These are phyloP conservation scores for Xylaria flabelliformis DNA, from an alignment of 495 filamentous ascomycete genomes.

Conservation along the genomic window DNA sequence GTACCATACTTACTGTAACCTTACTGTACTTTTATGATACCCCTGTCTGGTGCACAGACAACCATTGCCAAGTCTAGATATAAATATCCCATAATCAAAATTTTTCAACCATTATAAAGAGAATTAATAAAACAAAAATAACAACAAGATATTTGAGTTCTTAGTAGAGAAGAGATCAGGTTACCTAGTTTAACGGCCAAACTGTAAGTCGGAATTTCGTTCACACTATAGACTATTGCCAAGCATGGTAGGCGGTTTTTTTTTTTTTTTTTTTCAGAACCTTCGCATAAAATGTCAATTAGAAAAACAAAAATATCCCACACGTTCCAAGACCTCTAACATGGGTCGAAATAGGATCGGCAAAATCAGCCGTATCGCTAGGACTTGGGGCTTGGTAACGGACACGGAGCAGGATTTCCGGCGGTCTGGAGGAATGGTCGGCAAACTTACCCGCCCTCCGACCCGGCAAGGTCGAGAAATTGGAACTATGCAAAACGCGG, in stretches of 20 bases:
- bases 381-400: not conserved
- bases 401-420: not conserved
- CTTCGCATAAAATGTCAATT: no score
- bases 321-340: not conserved
- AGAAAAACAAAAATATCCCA: not conserved
- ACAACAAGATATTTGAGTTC: no score
- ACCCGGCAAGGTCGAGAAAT: not conserved
- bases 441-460: not conserved
- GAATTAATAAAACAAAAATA: no score
- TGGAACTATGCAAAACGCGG: not conserved
- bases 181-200: no score
- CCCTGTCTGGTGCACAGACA: not conserved
- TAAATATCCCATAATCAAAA: no score
- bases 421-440: conserved; percentile 3
- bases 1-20: conserved; percentile 2
- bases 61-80: not conserved
- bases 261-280: no score
- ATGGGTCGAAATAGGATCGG: not conserved
- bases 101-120: no score
- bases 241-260: no score
- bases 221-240: no score
- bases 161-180: no score
- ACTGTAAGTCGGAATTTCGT: no score
- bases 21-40: conserved; percentile 4
- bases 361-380: not conserved